Evolutionary conservation across 2,329 filamentous ascomycete species (phyloP), one percentile per base, ranked within the genome.

Genomic region (Aspergillus latus): DNA sequence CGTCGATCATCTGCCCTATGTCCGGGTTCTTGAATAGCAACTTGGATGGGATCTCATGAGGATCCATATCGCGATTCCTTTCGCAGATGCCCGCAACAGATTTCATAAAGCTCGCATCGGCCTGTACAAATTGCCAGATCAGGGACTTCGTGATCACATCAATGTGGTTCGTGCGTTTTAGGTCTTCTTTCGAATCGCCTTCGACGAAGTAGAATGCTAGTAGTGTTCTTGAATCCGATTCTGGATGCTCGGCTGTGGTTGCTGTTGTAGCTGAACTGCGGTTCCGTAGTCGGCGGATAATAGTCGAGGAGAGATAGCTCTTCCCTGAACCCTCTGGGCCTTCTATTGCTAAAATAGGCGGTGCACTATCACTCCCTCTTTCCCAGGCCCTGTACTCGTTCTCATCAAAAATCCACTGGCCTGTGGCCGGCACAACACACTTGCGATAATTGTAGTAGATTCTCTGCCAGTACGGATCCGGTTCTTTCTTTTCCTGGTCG

Each of bases 131-230:
- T 11, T 63, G 61, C 61, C 59, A 63, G 30, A 63, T 48, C n/a
- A 62, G 49, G 2, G 61, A 59, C 26, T 62, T 63, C 4, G 56
- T 49, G 34, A 63, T 57, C 8, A 56, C 54, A 49, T 62, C 58
- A 1, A 63, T 36, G 26, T 58, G 52, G 29, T 56, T 59, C 2
- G 54, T 49, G 26, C 46, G 49, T 21, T 53, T 58, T 2, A 62
- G 45, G 16, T 58, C 59, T 10, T 63, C 61, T 21, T 62, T 61
- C 3, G 59, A 57, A 16, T 60, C 56, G 1, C 59, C 61, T 32
- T 63, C 61, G 8, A 63, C 53, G 11, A 63, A 63, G 30, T 60
- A 63, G 34, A 60, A 63, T 5, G 58, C 61, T 1, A 60, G 49
- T 10, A 60, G 46, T 1, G 42, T 54, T 7, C 59, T 54, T 13